A percentile compares a stretch with the other conserved stretches of the same genome.
These are phyloP conservation scores for Arachis monticola DNA, from an alignment of 331 rosid genomes.

Conservation along the genomic window DNA sequence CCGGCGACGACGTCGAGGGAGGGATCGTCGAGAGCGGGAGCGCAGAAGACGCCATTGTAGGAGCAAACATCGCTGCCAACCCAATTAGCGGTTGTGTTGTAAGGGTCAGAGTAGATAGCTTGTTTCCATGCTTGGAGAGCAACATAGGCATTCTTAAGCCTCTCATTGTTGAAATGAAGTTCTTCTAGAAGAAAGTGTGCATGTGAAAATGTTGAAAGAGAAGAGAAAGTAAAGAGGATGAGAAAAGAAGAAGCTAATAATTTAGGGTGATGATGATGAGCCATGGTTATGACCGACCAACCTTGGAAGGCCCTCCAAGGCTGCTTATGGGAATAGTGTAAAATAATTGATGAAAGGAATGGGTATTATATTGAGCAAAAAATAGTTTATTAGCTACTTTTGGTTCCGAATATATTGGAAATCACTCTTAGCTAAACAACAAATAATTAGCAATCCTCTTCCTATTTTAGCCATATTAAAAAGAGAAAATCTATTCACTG, in stretches of 20 bases:
- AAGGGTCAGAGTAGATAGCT: constrained; percentile 64
- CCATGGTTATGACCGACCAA: constrained; percentile 47
- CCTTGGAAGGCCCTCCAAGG: constrained; percentile 63
- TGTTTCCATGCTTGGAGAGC: constrained; percentile 64
- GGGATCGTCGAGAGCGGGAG: constrained; percentile 57
- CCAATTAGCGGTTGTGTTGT: constrained; percentile 57
- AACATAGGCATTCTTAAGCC: constrained; percentile 52
- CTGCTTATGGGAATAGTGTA: constrained; percentile 19
- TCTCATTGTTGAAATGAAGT: constrained; percentile 19
- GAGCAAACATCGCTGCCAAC: constrained; percentile 63
- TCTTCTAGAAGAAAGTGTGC: constrained; percentile 12
- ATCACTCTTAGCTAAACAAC: constrained; percentile 35
- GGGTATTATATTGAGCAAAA: constrained; percentile 44
- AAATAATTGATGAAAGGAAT: background rate
- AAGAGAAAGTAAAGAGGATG: constrained; percentile 21
- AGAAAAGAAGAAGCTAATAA: constrained; percentile 1
- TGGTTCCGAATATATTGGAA: constrained; percentile 34
- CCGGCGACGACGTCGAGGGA: constrained; percentile 60
- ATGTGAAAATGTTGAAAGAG: constrained; percentile 27
- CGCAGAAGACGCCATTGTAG: constrained; percentile 70
- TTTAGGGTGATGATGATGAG: constrained; percentile 40
- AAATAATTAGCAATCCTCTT: constrained; percentile 38
- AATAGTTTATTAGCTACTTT: constrained; percentile 30
- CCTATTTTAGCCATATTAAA: constrained; percentile 8
- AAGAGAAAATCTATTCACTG: background rate